Evolutionary conservation across 1,139 yeast species (phyloP).

Genomic region (Blastobotrys petasosporus): DNA sequence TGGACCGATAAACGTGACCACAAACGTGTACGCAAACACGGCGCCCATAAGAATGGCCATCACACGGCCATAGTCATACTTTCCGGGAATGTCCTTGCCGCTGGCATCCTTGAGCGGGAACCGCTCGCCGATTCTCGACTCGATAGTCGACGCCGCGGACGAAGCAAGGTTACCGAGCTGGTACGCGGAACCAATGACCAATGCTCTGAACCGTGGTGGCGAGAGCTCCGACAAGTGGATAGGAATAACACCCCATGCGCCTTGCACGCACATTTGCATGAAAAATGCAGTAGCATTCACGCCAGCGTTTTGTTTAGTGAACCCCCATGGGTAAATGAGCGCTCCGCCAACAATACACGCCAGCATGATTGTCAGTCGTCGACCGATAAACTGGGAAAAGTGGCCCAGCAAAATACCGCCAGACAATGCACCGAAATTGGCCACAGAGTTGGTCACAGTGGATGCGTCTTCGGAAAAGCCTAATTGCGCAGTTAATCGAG

Average conservation of each 20-base stretch:
- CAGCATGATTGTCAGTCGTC: slow-evolving; percentile 50
- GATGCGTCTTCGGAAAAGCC: slow-evolving; percentile 45
- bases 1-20: slow-evolving; percentile 63
- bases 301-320: slow-evolving; percentile 42
- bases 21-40: slow-evolving; percentile 45
- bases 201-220: slow-evolving; percentile 50
- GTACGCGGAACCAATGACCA: slow-evolving; percentile 48
- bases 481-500: slow-evolving; percentile 52
- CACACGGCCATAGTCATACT: slow-evolving; percentile 41
- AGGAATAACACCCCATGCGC: slow-evolving; percentile 86
- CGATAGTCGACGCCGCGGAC: slow-evolving; percentile 55
- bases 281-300: slow-evolving; percentile 75
- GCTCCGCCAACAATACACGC: slow-evolving; percentile 67
- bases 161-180: slow-evolving; percentile 57
- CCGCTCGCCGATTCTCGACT: slow-evolving; percentile 45
- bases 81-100: slow-evolving; percentile 31
- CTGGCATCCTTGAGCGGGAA: slow-evolving; percentile 39
- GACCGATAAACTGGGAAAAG: slow-evolving; percentile 51
- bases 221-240: slow-evolving; percentile 53
- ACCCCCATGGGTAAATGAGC: slow-evolving; percentile 70
- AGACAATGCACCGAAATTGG: slow-evolving; percentile 61
- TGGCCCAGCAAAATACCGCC: slow-evolving; percentile 66
- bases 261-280: slow-evolving; percentile 76
- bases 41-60: slow-evolving; percentile 59
- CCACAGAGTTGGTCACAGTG: slow-evolving; percentile 63